Evolutionary conservation across 2,329 filamentous ascomycete genomes (phyloP).

Genomic region (Monilinia polystroma): DNA sequence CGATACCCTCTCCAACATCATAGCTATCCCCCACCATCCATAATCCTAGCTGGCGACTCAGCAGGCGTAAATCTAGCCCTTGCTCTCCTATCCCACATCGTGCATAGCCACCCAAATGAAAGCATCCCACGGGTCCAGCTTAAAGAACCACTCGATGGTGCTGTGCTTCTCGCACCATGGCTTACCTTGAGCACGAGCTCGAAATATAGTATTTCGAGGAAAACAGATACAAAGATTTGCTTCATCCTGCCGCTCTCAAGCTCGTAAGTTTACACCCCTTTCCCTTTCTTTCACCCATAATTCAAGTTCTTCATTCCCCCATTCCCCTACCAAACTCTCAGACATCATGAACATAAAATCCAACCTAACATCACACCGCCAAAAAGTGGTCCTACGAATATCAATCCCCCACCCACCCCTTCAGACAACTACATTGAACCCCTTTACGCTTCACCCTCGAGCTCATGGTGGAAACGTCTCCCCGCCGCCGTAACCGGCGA

Average conservation of each 20-base stretch:
- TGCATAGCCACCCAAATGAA: constrained; percentile 60
- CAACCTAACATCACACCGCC: constrained; percentile 42
- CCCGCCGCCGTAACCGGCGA: constrained; percentile 48
- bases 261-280: background rate
- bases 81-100: constrained; percentile 49
- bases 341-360: constrained; percentile 45
- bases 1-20: constrained; percentile 56
- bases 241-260: constrained; percentile 42
- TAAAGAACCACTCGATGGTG: constrained; percentile 47
- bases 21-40: constrained; percentile 47
- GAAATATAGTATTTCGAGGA: constrained; percentile 43
- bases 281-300: background rate
- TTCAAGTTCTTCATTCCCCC: constrained; percentile 29
- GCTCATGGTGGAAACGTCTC: constrained; percentile 53
- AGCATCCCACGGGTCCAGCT: constrained; percentile 50
- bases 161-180: constrained; percentile 59
- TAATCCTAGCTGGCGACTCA: constrained; percentile 53
- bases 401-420: constrained; percentile 27
- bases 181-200: constrained; percentile 50
- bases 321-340: background rate
- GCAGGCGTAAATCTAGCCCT: constrained; percentile 52
- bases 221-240: constrained; percentile 53
- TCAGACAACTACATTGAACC: constrained; percentile 56
- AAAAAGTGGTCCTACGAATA: constrained; percentile 40
- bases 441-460: constrained; percentile 44